These are phyloP conservation scores for Haberlea rhodopensis DNA, from an alignment of 257 asterid genomes.

Conservation along the genomic window DNA sequence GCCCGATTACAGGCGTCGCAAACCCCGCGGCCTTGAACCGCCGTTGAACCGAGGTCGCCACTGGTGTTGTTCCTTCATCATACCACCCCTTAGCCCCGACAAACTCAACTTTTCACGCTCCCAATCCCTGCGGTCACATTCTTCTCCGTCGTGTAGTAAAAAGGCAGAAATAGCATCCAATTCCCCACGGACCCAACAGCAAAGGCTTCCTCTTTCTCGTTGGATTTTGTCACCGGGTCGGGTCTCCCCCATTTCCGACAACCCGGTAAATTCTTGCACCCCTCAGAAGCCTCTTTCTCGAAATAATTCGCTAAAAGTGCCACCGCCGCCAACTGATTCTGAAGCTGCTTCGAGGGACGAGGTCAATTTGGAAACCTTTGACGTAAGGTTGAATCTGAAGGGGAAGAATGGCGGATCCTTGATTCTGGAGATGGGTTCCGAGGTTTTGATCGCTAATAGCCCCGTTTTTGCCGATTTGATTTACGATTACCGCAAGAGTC, in stretches of 20 bases:
- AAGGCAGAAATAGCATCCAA: conserved; percentile 51
- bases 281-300: conserved; percentile 21
- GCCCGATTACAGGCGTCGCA: conserved; percentile 39
- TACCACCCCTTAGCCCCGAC: conserved; percentile 79
- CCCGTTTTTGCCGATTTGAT: conserved; percentile 66
- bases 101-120: conserved; percentile 34
- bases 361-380: conserved; percentile 46
- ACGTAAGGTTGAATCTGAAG: conserved; percentile 78
- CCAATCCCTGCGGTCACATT: conserved; percentile 30
- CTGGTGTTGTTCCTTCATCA: conserved; percentile 88
- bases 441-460: conserved; percentile 68
- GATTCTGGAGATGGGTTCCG: conserved; percentile 74
- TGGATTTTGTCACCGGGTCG: conserved; percentile 98
- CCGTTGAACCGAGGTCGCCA: conserved; percentile 60
- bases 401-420: conserved; percentile 61
- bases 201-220: conserved; percentile 50
- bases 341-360: conserved; percentile 23
- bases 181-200: conserved; percentile 53
- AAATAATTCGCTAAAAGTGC: conserved; percentile 31
- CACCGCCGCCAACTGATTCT: conserved; percentile 35
- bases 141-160: conserved; percentile 31
- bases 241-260: conserved; percentile 80
- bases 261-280: conserved; percentile 25
- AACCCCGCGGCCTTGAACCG: conserved; percentile 49
- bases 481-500: conserved; percentile 47